phyloP scores from a whole-genome alignment of 2,329 filamentous ascomycete species.

The Paraphoma sp. region DNA sequence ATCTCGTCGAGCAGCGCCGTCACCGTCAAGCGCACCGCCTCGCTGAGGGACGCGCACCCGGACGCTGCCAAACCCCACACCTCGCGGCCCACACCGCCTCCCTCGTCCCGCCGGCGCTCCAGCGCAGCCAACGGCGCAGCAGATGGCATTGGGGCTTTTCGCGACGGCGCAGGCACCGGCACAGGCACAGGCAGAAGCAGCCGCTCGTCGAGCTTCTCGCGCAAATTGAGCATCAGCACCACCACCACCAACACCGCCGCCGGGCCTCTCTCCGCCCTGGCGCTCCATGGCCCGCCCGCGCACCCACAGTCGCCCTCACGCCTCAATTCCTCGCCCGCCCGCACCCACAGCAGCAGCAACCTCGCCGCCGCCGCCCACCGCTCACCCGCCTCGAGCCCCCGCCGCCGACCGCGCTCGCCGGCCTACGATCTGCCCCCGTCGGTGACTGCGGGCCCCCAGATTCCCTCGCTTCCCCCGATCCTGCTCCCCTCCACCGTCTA shows the following conservation, averaged over 20 bases:
- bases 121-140: constrained; percentile 50
- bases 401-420: constrained; percentile 42
- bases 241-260: constrained; percentile 3
- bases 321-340: constrained; percentile 33
- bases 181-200: constrained; percentile 58
- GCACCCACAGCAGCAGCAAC: constrained; percentile 1
- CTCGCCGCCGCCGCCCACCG: constrained; percentile 20
- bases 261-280: constrained; percentile 32
- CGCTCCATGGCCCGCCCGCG: constrained; percentile 44
- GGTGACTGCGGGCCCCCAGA: constrained; percentile 42
- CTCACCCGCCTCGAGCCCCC: constrained; percentile 49
- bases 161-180: constrained; percentile 49
- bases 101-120: constrained; percentile 43
- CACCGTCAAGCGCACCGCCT: constrained; percentile 52
- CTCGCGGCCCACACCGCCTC: constrained; percentile 35
- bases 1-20: constrained; percentile 52
- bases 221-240: constrained; percentile 48
- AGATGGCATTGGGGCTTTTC: constrained; percentile 46
- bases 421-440: constrained; percentile 35
- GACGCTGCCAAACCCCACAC: constrained; percentile 20
- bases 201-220: constrained; percentile 49
- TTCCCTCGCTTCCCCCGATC: constrained; percentile 35
- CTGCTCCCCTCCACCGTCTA: constrained; percentile 46
- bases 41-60: constrained; percentile 35
- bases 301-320: constrained; percentile 41